phyloP scores from a whole-genome alignment of 352 stramenopile species.

The Pythium guiyangense region DNA sequence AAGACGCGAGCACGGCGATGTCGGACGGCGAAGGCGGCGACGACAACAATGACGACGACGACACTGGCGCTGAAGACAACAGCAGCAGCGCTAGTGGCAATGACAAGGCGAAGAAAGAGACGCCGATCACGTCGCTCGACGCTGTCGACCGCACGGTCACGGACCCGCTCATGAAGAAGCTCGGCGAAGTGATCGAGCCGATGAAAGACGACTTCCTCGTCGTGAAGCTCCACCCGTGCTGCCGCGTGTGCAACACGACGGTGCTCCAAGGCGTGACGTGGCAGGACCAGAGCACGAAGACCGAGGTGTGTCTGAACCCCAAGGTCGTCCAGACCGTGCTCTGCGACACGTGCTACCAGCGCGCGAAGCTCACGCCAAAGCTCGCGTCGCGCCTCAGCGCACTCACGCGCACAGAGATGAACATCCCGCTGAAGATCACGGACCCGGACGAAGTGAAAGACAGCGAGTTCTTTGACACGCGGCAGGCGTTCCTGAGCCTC shows the following conservation, averaged over 20 bases:
- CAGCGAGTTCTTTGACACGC: slow-evolving; percentile 94
- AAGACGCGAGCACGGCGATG: slow-evolving; percentile 18
- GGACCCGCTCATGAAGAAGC: slow-evolving; percentile 81
- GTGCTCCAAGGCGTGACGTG: slow-evolving; percentile 66
- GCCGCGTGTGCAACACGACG: slow-evolving; percentile 70
- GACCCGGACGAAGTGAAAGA: slow-evolving; percentile 84
- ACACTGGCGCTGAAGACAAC: slow-evolving; percentile 13
- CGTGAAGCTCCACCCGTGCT: slow-evolving; percentile 84
- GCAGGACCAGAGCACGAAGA: slow-evolving; percentile 62
- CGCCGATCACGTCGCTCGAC: slow-evolving; percentile 49
- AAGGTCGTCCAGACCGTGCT: slow-evolving; percentile 66
- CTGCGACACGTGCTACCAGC: slow-evolving; percentile 81
- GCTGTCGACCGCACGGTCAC: slow-evolving; percentile 58
- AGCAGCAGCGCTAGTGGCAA: slow-evolving; percentile 2
- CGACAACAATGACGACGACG: slow-evolving; percentile 34
- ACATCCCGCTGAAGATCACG: slow-evolving; percentile 63
- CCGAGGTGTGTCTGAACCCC: slow-evolving; percentile 50
- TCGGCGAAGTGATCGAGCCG: slow-evolving; percentile 83
- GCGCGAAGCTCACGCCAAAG: slow-evolving; percentile 36
- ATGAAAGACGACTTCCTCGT: slow-evolving; percentile 91
- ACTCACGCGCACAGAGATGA: slow-evolving; percentile 52
- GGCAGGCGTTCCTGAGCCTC: slow-evolving; percentile 96
- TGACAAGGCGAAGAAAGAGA: slow-evolving; percentile 31
- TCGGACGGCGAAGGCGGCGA: slow-evolving; percentile 35
- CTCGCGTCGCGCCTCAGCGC: slow-evolving; percentile 44